Percentiles rank a stretch among this genome's conserved stretches.
Evolutionary conservation across 129 eudicot genomes (phyloP).

Genomic region (Deinandra increscens): DNA sequence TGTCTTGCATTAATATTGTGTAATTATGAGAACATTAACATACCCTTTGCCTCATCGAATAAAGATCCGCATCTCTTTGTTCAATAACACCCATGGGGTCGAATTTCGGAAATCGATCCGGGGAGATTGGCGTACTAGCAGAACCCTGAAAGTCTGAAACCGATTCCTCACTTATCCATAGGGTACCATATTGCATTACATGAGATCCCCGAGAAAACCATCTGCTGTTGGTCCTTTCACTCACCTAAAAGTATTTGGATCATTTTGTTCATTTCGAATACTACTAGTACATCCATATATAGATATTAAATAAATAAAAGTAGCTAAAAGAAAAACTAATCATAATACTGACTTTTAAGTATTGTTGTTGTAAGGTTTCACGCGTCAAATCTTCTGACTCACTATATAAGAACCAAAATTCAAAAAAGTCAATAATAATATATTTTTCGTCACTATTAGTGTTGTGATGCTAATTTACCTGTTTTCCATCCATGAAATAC

Average conservation of each 20-base stretch:
- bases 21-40: no score
- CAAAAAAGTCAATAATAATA: conserved; percentile 5
- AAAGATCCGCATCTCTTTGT: conserved; percentile 82
- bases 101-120: no score
- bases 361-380: conserved; percentile 71
- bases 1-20: no score
- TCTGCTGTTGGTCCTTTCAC: conserved; percentile 28
- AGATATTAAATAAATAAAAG: no score
- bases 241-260: no score
- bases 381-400: conserved; percentile 59
- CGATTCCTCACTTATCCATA: conserved; percentile 21
- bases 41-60: conserved; percentile 61
- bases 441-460: no score
- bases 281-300: no score
- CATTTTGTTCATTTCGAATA: no score
- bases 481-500: conserved; percentile 93
- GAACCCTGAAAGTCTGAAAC: conserved; percentile 51
- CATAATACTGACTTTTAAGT: conserved; percentile 47
- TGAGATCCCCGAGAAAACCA: conserved; percentile 35
- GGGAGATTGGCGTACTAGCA: no score
- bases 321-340: no score
- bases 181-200: conserved; percentile 55
- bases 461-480: no score
- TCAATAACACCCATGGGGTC: conserved; percentile 40
- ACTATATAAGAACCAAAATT: conserved; percentile 36